Percentiles rank a stretch among this genome's conserved stretches.
Evolutionary conservation across 768 basidiomycete species (phyloP).

Genomic region (Suillus spraguei): DNA sequence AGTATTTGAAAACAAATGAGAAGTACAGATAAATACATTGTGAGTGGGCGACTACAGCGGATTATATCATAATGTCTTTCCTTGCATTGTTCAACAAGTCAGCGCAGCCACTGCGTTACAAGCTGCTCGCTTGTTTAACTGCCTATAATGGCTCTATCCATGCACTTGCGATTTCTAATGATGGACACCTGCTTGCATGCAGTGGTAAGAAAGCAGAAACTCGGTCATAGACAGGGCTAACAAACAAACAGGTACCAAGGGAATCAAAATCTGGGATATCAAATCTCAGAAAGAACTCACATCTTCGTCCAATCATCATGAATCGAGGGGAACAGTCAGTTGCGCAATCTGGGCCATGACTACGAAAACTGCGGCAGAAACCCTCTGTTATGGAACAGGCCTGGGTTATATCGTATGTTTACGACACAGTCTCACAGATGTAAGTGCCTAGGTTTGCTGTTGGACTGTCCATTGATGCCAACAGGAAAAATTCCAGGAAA

Average conservation of each 20-base stretch:
- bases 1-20: not conserved
- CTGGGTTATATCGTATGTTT: too few relatives aligned
- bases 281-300: not conserved
- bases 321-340: conserved; percentile 4
- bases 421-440: too few relatives aligned
- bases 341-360: too few relatives aligned
- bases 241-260: conserved; percentile 6
- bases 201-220: conserved; percentile 7
- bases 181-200: conserved; percentile 4
- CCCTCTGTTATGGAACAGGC: too few relatives aligned
- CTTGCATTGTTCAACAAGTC: not conserved
- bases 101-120: not conserved
- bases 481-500: too few relatives aligned
- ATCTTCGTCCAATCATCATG: not conserved
- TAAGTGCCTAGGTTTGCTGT: too few relatives aligned
- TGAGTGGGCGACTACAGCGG: conserved; percentile 2
- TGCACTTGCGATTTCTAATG: conserved; percentile 8
- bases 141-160: not conserved
- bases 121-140: conserved; percentile 2
- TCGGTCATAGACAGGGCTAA: not conserved
- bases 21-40: not conserved
- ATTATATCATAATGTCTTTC: not conserved
- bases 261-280: conserved; percentile 14
- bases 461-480: too few relatives aligned
- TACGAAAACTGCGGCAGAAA: too few relatives aligned